Conservation (phyloP, 257 asterid genomes). For the Solanum sejunctum region DNA sequence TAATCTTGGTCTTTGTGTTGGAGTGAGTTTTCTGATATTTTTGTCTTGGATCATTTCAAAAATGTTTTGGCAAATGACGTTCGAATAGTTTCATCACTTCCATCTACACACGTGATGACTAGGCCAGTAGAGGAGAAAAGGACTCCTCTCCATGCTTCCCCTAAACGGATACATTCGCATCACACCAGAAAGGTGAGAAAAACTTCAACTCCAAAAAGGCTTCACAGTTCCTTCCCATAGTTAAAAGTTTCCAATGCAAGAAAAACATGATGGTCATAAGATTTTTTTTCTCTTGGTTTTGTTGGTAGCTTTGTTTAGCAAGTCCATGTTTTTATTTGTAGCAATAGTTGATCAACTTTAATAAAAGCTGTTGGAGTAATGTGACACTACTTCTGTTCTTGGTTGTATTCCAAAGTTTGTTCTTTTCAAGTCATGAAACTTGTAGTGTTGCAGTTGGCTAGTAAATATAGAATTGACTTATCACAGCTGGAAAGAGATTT, state of each 20-base stretch:
- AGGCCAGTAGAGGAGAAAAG: conserved; percentile 76
- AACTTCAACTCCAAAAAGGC: neutral
- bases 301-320: neutral
- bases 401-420: neutral
- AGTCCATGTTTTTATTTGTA: neutral
- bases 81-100: conserved; percentile 67
- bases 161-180: conserved; percentile 74
- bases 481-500: neutral
- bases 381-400: neutral
- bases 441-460: neutral
- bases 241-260: neutral
- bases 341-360: neutral
- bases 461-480: neutral
- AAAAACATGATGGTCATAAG: neutral
- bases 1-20: conserved; percentile 7
- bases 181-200: conserved; percentile 37
- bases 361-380: neutral
- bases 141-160: conserved; percentile 58
- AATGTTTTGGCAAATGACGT: conserved; percentile 62
- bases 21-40: conserved; percentile 93
- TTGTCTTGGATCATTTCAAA: conserved; percentile 86
- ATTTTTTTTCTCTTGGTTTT: neutral
- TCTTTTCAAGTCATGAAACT: neutral
- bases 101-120: conserved; percentile 81
- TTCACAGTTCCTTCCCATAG: neutral